phyloP scores from a whole-genome alignment of 2,329 filamentous ascomycete genomes.

The Cercospora berteroae region DNA sequence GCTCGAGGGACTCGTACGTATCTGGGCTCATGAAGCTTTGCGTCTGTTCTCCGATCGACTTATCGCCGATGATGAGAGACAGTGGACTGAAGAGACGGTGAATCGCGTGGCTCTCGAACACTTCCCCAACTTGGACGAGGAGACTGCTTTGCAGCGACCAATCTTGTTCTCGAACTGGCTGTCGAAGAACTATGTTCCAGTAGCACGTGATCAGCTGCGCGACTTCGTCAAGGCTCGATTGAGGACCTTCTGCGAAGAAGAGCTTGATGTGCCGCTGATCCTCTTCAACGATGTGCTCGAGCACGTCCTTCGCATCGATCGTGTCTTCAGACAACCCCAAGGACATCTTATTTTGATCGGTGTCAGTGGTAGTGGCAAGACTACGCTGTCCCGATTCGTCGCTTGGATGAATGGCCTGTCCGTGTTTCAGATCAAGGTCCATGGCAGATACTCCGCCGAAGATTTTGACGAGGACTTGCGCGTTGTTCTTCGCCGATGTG shows the following conservation, averaged over 20 bases:
- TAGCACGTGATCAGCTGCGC: slow-evolving; percentile 89
- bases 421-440: slow-evolving; percentile 99
- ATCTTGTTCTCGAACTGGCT: slow-evolving; percentile 99
- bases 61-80: slow-evolving; percentile 87
- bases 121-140: slow-evolving; percentile 93
- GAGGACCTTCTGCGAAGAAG: slow-evolving; percentile 98
- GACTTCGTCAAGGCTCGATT: slow-evolving; percentile 97
- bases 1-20: slow-evolving; percentile 87
- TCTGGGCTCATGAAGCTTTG: slow-evolving; percentile 97
- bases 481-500: slow-evolving; percentile 86
- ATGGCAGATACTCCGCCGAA: slow-evolving; percentile 95
- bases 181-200: slow-evolving; percentile 96
- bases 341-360: slow-evolving; percentile 97
- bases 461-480: slow-evolving; percentile 98
- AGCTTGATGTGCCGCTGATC: slow-evolving; percentile 96
- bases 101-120: slow-evolving; percentile 81
- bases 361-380: slow-evolving; percentile 98
- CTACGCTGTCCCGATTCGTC: slow-evolving; percentile 93
- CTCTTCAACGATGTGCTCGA: slow-evolving; percentile 99
- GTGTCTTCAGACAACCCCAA: slow-evolving; percentile 96
- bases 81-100: slow-evolving; percentile 90
- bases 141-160: slow-evolving; percentile 82
- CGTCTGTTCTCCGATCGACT: slow-evolving; percentile 96
- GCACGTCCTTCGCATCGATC: slow-evolving; percentile 95
- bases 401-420: slow-evolving; percentile 99